Evolutionary conservation across 2,329 filamentous ascomycete species (phyloP), one percentile per base, ranked within the genome.

Genomic region (Hysterium pulicare): DNA sequence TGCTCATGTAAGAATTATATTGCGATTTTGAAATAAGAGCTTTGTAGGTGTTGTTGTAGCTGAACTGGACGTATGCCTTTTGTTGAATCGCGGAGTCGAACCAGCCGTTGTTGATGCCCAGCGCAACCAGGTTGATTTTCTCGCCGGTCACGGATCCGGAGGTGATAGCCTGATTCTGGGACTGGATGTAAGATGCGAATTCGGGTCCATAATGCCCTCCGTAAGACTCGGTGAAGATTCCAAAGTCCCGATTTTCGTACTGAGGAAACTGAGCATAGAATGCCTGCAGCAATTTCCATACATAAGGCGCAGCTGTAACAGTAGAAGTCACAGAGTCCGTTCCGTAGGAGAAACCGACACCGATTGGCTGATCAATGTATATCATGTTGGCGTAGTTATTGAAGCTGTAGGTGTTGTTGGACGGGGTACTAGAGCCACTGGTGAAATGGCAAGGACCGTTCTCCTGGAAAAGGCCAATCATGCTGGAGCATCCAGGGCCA

Each of bases 351-450:
- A 81, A 79, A 3, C 79, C 79, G 3, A 78, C 74, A 44, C 79
- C 74, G 15, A 72, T 74, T 6, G 78, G 84, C 61, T 86, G 81
- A 54, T 87, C 83, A 51, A 87, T 76, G 62, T 83, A 86, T n/a
- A 87, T 72, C 62, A 61, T 61, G 39, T 61, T 58, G 19, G 58
- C 55, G 21, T 59, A 58, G 33, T 59, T 61, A 50, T 61, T 62
- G 48, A 56, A 62, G 52, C 53, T 57, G 42, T 45, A 38, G 11
- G 55, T 52, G 33, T 58, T 58, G 42, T 55, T 55, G 34, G 55
- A 38, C 1, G 55, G 55, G 5, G 40, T 46, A 5, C 40, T 51
- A 3, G 45, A 15, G 17, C 53, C 53, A 17, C 47, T 42, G 9
- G 49, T 41, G 44, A 81, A 68, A 11, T 58, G 55, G 55, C 78